These are phyloP conservation scores for Croton laevigatus DNA, from an alignment of 441 rosid species.

Conservation along the genomic window DNA sequence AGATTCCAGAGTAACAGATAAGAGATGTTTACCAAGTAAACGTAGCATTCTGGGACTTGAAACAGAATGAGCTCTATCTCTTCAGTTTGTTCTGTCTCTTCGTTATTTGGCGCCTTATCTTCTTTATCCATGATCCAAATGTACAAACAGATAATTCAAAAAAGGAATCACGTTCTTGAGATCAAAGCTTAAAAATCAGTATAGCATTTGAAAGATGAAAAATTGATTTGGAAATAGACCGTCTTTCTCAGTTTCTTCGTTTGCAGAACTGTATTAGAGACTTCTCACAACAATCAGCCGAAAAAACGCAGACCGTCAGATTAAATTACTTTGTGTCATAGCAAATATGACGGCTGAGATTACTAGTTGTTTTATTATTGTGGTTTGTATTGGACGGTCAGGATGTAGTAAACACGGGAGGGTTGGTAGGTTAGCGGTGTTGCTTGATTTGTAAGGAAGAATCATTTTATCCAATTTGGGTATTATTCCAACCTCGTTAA, in stretches of 20 bases:
- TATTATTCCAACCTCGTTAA: no score
- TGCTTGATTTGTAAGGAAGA: conserved; percentile 21
- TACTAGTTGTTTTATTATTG: not conserved
- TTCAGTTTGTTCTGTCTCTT: conserved; percentile 48
- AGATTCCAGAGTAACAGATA: not conserved
- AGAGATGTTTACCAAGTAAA: conserved; percentile 59
- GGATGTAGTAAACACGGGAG: conserved; percentile 11
- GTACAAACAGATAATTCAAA: no score
- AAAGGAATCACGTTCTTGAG: conserved; percentile 1
- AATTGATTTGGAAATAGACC: not conserved
- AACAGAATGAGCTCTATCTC: conserved; percentile 71
- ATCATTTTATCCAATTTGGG: not conserved
- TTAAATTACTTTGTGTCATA: conserved; percentile 4
- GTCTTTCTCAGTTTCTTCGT: not conserved
- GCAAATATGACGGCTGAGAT: conserved; percentile 20
- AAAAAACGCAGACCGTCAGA: conserved; percentile 14
- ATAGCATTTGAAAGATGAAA: not conserved
- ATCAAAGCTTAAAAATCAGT: not conserved
- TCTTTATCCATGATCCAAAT: conserved; percentile 43
- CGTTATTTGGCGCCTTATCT: conserved; percentile 33
- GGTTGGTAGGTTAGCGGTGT: conserved; percentile 17
- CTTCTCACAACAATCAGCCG: not conserved
- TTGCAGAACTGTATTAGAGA: not conserved
- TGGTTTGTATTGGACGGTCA: not conserved
- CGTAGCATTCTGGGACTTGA: conserved; percentile 92